A percentile compares a stretch with the other conserved stretches of the same genome.
Evolutionary conservation across 2,329 filamentous ascomycete genomes (phyloP).

Genomic region (Passalora sequoiae): DNA sequence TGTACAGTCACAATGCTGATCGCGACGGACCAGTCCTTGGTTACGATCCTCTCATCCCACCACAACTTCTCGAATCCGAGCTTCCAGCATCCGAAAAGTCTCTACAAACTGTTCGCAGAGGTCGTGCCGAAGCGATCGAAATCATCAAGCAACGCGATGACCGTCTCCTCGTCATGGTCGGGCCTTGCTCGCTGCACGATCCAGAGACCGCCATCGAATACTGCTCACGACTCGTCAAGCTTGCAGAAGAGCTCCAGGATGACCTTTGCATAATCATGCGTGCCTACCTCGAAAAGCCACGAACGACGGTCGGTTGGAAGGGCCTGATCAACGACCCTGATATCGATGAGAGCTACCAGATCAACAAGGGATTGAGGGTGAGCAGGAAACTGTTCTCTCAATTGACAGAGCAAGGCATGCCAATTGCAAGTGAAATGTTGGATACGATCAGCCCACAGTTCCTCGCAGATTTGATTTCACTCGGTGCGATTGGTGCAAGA

Average conservation of each 20-base stretch:
- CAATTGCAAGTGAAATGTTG: slow-evolving; percentile 96
- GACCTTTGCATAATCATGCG: slow-evolving; percentile 95
- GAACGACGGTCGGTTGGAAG: slow-evolving; percentile 98
- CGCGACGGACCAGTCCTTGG: slow-evolving; percentile 85
- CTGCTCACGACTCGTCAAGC: slow-evolving; percentile 67
- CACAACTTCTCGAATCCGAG: slow-evolving; percentile 79
- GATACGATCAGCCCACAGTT: slow-evolving; percentile 98
- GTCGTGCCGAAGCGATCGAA: slow-evolving; percentile 62
- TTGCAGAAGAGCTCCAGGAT: slow-evolving; percentile 72
- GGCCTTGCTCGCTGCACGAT: slow-evolving; percentile 96
- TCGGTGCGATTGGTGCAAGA: slow-evolving; percentile 90
- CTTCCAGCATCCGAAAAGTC: slow-evolving; percentile 62
- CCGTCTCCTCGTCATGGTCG: slow-evolving; percentile 87
- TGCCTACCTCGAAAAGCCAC: slow-evolving; percentile 96
- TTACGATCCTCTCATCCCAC: slow-evolving; percentile 89
- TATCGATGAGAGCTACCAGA: slow-evolving; percentile 94
- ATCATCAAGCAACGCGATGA: slow-evolving; percentile 77
- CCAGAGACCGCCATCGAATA: slow-evolving; percentile 84
- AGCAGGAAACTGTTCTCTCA: slow-evolving; percentile 92
- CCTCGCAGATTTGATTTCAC: slow-evolving; percentile 89
- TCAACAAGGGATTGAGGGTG: slow-evolving; percentile 94
- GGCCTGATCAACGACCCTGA: slow-evolving; percentile 98
- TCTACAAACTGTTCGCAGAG: slow-evolving; percentile 64
- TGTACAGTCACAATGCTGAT: neutral
- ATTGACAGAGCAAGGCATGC: slow-evolving; percentile 79